phyloP scores from a whole-genome alignment of 345 rosid genomes.

The Brassica juncea region DNA sequence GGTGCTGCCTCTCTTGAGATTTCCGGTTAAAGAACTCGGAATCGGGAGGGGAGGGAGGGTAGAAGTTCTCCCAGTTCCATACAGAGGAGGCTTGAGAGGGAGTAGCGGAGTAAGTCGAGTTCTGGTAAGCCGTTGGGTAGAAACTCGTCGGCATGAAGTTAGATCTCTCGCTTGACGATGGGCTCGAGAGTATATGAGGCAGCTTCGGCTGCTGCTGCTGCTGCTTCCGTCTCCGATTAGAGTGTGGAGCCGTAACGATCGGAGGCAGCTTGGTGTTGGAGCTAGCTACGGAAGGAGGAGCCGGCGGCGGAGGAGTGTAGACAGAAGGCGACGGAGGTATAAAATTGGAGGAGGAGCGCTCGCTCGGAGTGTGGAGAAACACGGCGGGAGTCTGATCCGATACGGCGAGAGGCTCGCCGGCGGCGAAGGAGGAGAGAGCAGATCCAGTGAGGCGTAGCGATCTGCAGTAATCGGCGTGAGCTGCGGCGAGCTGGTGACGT shows the following conservation, averaged over 20 bases:
- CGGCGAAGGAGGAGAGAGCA: constrained; percentile 80
- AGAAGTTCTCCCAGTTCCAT: constrained; percentile 97
- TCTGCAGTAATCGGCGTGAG: constrained; percentile 94
- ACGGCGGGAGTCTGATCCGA: constrained; percentile 88
- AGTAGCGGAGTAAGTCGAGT: constrained; percentile 66
- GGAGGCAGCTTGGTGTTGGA: constrained; percentile 63
- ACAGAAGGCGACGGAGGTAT: constrained; percentile 47
- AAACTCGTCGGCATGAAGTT: constrained; percentile 46
- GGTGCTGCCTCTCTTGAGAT: constrained; percentile 40
- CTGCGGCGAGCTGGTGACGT: constrained; percentile 83
- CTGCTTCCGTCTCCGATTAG: constrained; percentile 44
- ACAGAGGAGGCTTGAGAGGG: constrained; percentile 92
- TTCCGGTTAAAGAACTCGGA: constrained; percentile 73
- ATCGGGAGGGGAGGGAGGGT: constrained; percentile 95
- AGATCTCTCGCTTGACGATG: constrained; percentile 59
- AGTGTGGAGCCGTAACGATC: constrained; percentile 43
- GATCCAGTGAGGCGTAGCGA: constrained; percentile 85
- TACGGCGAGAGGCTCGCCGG: constrained; percentile 74
- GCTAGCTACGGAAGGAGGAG: constrained; percentile 53
- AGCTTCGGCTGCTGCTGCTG: constrained; percentile 43
- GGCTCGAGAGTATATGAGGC: constrained; percentile 92
- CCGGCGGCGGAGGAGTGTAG: constrained; percentile 46
- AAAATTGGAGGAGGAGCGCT: constrained; percentile 10
- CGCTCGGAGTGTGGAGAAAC: constrained; percentile 51
- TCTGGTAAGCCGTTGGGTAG: constrained; percentile 73